Conservation (phyloP, 371 early-diverging fungal species). For the Mortierella sp. region DNA sequence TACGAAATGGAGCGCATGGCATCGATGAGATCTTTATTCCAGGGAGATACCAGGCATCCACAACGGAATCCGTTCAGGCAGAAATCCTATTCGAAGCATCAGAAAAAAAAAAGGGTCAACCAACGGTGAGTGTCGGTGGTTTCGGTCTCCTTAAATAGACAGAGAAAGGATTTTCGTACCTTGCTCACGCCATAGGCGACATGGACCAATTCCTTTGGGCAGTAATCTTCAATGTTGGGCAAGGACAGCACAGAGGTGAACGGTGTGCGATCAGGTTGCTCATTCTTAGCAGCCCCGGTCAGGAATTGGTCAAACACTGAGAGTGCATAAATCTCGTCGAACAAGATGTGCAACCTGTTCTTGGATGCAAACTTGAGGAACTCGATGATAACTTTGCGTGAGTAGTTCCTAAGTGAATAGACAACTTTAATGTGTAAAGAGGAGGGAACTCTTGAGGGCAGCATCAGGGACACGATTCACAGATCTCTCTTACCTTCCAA, state of each 20-base stretch:
- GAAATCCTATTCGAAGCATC: constrained; percentile 61
- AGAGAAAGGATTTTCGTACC: no score
- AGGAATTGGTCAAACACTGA: constrained; percentile 65
- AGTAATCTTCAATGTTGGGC: constrained; percentile 62
- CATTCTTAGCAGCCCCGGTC: constrained; percentile 27
- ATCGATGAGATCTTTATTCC: constrained; percentile 59
- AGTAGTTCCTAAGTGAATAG: constrained; percentile 55
- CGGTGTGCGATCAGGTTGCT: constrained; percentile 42
- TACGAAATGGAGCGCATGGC: constrained; percentile 59
- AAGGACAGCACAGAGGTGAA: constrained; percentile 69
- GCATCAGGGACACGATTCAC: no score
- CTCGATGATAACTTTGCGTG: constrained; percentile 61
- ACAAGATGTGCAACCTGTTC: constrained; percentile 74
- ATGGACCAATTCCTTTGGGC: constrained; percentile 71
- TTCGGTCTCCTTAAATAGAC: no score
- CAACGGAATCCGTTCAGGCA: constrained; percentile 76
- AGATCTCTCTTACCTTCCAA: constrained; percentile 64
- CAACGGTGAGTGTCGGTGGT: not conserved
- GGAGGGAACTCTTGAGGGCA: no score
- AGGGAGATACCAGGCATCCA: constrained; percentile 73
- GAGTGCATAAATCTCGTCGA: constrained; percentile 87
- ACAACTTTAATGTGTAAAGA: not conserved
- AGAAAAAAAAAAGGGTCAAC: not conserved
- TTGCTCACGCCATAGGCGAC: constrained; percentile 84
- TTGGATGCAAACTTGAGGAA: constrained; percentile 69